phyloP scores from a whole-genome alignment of 2,329 filamentous ascomycete species.

The Ilyonectria mors-panacis region DNA sequence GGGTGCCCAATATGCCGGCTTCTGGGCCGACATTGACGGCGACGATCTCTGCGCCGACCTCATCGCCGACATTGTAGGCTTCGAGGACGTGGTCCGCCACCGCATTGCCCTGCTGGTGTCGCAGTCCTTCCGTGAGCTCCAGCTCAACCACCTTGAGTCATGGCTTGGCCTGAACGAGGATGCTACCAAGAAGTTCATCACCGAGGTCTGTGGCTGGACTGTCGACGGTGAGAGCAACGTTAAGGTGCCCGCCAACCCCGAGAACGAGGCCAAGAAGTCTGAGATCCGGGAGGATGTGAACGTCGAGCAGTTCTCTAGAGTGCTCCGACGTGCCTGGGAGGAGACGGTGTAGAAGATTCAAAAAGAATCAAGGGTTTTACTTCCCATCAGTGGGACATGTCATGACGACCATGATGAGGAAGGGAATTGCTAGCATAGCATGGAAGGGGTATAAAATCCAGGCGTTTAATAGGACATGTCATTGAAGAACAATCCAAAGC shows the following conservation, averaged over 20 bases:
- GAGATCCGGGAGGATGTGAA: constrained; percentile 96
- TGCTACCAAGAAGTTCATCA: constrained; percentile 82
- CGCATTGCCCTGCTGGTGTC: constrained; percentile 91
- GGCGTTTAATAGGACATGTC: constrained; percentile 57
- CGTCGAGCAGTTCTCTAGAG: constrained; percentile 86
- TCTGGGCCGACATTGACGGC: constrained; percentile 93
- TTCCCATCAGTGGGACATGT: constrained; percentile 45
- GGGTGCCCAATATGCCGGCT: constrained; percentile 89
- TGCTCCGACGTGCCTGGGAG: constrained; percentile 89
- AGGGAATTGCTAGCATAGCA: constrained; percentile 50
- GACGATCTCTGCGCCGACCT: constrained; percentile 97
- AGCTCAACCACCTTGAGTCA: constrained; percentile 76
- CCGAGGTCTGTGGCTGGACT: constrained; percentile 89
- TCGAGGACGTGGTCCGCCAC: constrained; percentile 93
- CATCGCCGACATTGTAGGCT: constrained; percentile 92
- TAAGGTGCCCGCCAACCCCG: constrained; percentile 90
- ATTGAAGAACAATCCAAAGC: constrained; percentile 54
- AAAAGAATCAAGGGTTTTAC: constrained; percentile 39
- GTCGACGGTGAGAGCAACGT: constrained; percentile 78
- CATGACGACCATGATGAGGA: constrained; percentile 50
- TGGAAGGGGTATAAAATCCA: constrained; percentile 51
- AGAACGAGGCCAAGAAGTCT: constrained; percentile 97
- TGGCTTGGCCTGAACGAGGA: constrained; percentile 82
- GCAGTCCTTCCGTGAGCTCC: constrained; percentile 83
- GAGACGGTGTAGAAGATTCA: constrained; percentile 61